phyloP scores from a whole-genome alignment of 345 rosid species.

The Laguncularia racemosa region DNA sequence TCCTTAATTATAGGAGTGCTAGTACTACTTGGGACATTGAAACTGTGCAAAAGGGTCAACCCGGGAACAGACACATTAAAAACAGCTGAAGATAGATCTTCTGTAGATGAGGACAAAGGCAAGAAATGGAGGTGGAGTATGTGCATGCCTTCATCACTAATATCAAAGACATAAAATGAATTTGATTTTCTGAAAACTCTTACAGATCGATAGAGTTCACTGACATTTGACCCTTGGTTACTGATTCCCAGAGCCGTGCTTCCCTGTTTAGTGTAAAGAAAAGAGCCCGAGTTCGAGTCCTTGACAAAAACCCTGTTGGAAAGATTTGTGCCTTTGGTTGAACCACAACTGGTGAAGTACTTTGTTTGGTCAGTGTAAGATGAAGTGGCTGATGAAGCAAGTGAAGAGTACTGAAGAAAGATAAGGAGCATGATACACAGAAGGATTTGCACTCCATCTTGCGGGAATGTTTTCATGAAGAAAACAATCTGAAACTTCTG shows the following conservation, averaged over 20 bases:
- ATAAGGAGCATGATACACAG: neutral
- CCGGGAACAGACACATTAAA: too few species aligned
- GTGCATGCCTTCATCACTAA: conserved; percentile 26
- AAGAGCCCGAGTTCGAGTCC: neutral
- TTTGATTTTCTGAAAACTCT: conserved; percentile 25
- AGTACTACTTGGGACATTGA: too few species aligned
- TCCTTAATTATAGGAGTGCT: conserved; percentile 25
- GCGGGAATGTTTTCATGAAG: too few species aligned
- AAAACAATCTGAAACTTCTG: too few species aligned
- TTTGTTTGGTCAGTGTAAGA: too few species aligned
- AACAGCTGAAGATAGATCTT: conserved; percentile 26
- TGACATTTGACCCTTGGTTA: neutral
- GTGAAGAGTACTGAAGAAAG: conserved; percentile 9
- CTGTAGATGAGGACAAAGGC: conserved; percentile 8
- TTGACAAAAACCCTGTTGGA: too few species aligned
- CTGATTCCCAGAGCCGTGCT: neutral
- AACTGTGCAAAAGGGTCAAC: too few species aligned
- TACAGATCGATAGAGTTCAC: conserved; percentile 31
- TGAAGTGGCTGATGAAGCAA: too few species aligned
- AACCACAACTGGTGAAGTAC: too few species aligned
- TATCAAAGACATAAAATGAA: conserved; percentile 28
- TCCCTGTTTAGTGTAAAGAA: conserved; percentile 5
- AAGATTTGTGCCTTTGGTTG: too few species aligned
- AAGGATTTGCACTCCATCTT: too few species aligned
- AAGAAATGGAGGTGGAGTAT: conserved; percentile 42